Evolutionary conservation across 1,139 yeast species (phyloP).

Genomic region (Pichia sp.): DNA sequence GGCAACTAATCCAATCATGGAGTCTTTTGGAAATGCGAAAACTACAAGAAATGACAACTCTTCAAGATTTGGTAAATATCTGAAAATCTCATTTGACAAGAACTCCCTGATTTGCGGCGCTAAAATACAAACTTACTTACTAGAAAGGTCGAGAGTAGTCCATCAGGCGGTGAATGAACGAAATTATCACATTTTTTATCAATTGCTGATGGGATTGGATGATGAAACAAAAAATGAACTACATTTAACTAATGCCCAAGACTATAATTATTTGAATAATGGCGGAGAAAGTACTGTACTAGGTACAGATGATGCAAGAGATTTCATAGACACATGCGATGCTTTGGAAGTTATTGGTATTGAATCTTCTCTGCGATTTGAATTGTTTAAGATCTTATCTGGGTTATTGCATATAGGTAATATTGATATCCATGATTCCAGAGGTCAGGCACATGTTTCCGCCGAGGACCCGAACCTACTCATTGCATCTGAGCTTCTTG

Average conservation of each 20-base stretch:
- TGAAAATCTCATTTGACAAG: slow-evolving; percentile 78
- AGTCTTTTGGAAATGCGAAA: slow-evolving; percentile 97
- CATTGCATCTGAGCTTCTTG: slow-evolving; percentile 78
- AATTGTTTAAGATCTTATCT: slow-evolving; percentile 75
- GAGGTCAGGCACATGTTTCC: slow-evolving; percentile 73
- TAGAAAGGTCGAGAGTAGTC: slow-evolving; percentile 90
- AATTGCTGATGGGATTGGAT: slow-evolving; percentile 69
- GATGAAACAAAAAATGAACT: slow-evolving; percentile 49
- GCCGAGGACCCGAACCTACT: slow-evolving; percentile 79
- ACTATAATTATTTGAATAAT: slow-evolving; percentile 78
- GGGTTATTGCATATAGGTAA: slow-evolving; percentile 94
- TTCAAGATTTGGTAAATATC: slow-evolving; percentile 92
- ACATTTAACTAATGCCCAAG: slow-evolving; percentile 56
- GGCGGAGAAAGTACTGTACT: slow-evolving; percentile 69
- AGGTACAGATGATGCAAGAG: slow-evolving; percentile 76
- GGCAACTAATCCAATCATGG: slow-evolving; percentile 98
- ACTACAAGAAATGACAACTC: slow-evolving; percentile 96
- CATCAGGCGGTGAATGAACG: slow-evolving; percentile 88
- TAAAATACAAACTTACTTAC: slow-evolving; percentile 78
- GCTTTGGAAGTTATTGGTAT: slow-evolving; percentile 81
- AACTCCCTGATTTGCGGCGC: slow-evolving; percentile 87
- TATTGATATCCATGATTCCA: slow-evolving; percentile 74
- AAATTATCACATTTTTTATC: slow-evolving; percentile 94
- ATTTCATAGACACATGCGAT: slow-evolving; percentile 63
- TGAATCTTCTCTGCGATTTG: slow-evolving; percentile 44